phyloP scores from a whole-genome alignment of 768 basidiomycete genomes.

The Hysterangium stoloniferum region DNA sequence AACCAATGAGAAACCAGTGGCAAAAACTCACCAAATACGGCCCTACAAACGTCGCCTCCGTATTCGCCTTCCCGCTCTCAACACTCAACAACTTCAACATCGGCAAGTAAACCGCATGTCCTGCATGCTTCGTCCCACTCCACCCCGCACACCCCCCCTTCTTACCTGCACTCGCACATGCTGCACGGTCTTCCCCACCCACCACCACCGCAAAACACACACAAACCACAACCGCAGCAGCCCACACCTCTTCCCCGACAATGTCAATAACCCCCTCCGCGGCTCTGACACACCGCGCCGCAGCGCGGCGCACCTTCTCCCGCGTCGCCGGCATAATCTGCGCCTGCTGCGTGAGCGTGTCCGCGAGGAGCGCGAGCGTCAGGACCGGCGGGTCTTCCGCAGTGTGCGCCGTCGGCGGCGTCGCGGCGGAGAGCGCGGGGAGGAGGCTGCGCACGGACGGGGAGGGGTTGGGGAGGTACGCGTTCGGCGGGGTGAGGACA shows the following conservation, averaged over 20 bases:
- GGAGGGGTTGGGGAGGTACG: too few relatives aligned
- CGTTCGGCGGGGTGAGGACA: too few relatives aligned
- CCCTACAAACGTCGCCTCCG: slow-evolving; percentile 1
- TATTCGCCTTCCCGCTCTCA: background rate
- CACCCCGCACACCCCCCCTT: background rate
- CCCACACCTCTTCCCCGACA: slow-evolving; percentile 1
- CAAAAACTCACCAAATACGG: background rate
- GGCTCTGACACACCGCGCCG: background rate
- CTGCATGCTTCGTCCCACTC: background rate
- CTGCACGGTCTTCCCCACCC: background rate
- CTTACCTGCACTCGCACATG: background rate
- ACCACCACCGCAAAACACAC: background rate
- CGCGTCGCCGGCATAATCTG: background rate
- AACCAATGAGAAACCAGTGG: background rate
- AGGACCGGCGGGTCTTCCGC: slow-evolving; percentile 3
- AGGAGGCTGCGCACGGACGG: too few relatives aligned
- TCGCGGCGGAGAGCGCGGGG: background rate
- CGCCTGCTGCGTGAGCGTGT: background rate
- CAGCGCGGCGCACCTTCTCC: background rate
- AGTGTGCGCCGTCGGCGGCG: background rate
- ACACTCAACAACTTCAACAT: background rate
- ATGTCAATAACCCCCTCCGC: background rate
- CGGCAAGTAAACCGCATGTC: background rate
- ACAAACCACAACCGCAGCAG: background rate
- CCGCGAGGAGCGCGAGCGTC: background rate